Evolutionary conservation across 106 monocot genomes (phyloP).

Genomic region (Platanthera zijinensis): DNA sequence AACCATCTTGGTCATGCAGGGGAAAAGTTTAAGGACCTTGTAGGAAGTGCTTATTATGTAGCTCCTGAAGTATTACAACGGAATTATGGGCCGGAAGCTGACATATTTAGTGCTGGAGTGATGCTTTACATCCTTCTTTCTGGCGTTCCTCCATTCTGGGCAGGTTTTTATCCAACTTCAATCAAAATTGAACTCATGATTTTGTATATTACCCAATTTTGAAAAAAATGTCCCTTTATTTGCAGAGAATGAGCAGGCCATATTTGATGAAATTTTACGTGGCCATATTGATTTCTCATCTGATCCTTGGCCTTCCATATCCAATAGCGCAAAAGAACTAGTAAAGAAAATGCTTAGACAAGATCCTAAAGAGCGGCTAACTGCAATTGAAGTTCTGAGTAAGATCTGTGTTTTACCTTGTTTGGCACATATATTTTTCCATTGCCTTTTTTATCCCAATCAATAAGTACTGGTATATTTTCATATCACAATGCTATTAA

Average conservation of each 20-base stretch:
- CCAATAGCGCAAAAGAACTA: constrained; percentile 64
- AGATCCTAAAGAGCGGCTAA: constrained; percentile 66
- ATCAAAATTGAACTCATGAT: neutral
- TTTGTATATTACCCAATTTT: neutral
- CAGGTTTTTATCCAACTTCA: constrained; percentile 26
- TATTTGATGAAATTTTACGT: constrained; percentile 67
- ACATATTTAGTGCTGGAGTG: constrained; percentile 94
- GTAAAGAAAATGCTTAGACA: constrained; percentile 66
- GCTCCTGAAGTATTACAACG: constrained; percentile 75
- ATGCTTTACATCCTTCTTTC: constrained; percentile 94
- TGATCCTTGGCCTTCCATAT: constrained; percentile 88
- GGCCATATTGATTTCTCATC: constrained; percentile 69
- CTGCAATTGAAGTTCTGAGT: constrained; percentile 67
- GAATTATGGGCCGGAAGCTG: constrained; percentile 66
- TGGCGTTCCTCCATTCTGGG: constrained; percentile 94
- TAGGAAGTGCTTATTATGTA: constrained; percentile 91
- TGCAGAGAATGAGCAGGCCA: constrained; percentile 68
- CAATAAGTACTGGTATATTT: neutral
- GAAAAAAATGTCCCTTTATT: neutral
- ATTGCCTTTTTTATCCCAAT: neutral
- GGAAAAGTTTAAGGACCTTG: constrained; percentile 59
- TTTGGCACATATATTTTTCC: neutral
- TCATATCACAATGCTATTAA: neutral
- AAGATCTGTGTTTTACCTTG: constrained; percentile 7
- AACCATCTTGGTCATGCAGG: constrained; percentile 28